Evolutionary conservation across 805 yeast genomes (phyloP), one percentile per base, ranked within the genome.

Genomic region (Metschnikowia colocasiae): DNA sequence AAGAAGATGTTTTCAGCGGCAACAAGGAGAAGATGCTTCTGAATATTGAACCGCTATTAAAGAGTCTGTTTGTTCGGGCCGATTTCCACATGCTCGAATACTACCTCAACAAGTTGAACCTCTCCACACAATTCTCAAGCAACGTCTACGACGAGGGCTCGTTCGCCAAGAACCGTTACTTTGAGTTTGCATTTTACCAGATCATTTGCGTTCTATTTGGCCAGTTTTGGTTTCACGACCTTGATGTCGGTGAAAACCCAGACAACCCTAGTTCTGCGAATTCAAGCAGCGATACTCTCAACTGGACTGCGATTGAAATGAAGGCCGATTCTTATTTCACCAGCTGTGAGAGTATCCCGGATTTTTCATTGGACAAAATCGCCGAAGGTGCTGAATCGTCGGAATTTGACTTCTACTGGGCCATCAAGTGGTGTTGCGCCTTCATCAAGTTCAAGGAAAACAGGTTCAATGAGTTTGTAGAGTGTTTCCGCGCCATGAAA

Each of bases 181-280:
- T 68, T 27, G 70, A 69, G 52, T 61, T 55, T 42, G 51, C 59
- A 25, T 63, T 64, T 41, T 58, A 57, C 43, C 69, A 64, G 40
- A 59, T 58, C 27, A 41, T 58, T 3, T 48, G 57, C 12, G 48
- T 54, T 8, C 43, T 64, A 1, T 60, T 56, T 50, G 59, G 56
- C 23, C 53, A 45, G 45, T 40, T 59, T 13, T 61, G 66, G 63
- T 61, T 59, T 39, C 52, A 32, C 23, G 33, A 22, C 19, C 36
- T 30, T 16, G n/a, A 25, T 34, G 46, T 8, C 15, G 15, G 16
- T 16, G 32, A 33, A 22, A 29, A 26, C 35, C 31, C 15, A 31
- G 37, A 20, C n/a, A 9, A 10, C n/a, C 20, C 29, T 6, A 27
- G 20, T 30, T 19, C 30, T 13, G 40, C 25, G 13, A 43, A 16